A percentile compares a stretch with the other conserved stretches of the same genome.
These are phyloP conservation scores for Thymus mandschuricus DNA, from an alignment of 257 asterid genomes.

Conservation along the genomic window DNA sequence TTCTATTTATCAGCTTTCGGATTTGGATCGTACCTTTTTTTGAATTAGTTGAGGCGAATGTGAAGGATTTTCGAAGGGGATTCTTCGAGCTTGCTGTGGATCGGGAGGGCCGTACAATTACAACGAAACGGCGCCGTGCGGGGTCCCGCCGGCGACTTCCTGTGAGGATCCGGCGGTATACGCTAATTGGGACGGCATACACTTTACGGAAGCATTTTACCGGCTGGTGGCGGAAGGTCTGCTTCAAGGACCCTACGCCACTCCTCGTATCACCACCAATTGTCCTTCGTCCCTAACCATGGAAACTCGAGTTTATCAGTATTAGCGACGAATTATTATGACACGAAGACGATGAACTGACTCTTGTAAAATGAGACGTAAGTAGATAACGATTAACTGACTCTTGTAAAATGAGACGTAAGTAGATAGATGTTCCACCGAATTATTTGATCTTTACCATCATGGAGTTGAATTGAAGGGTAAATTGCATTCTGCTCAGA, in stretches of 20 bases:
- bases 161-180: conserved; percentile 45
- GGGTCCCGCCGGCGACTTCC: conserved; percentile 27
- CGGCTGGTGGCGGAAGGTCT: conserved; percentile 36
- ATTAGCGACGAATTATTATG: neutral
- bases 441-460: too few relatives aligned
- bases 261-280: conserved; percentile 35
- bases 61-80: conserved; percentile 34
- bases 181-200: conserved; percentile 56
- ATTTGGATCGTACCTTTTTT: too few relatives aligned
- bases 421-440: too few relatives aligned
- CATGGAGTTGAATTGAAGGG: too few relatives aligned
- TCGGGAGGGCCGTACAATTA: conserved; percentile 49
- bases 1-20: too few relatives aligned
- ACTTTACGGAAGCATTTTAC: conserved; percentile 52
- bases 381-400: too few relatives aligned
- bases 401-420: too few relatives aligned
- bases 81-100: conserved; percentile 57
- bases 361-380: too few relatives aligned
- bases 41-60: too few relatives aligned
- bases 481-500: too few relatives aligned
- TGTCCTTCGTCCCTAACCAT: conserved; percentile 21
- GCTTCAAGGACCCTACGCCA: conserved; percentile 42
- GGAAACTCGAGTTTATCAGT: neutral
- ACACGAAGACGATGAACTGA: too few relatives aligned
- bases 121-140: conserved; percentile 31